Evolutionary conservation across 2,329 filamentous ascomycete species (phyloP).

Genomic region (Calonectria pseudoturangicola): DNA sequence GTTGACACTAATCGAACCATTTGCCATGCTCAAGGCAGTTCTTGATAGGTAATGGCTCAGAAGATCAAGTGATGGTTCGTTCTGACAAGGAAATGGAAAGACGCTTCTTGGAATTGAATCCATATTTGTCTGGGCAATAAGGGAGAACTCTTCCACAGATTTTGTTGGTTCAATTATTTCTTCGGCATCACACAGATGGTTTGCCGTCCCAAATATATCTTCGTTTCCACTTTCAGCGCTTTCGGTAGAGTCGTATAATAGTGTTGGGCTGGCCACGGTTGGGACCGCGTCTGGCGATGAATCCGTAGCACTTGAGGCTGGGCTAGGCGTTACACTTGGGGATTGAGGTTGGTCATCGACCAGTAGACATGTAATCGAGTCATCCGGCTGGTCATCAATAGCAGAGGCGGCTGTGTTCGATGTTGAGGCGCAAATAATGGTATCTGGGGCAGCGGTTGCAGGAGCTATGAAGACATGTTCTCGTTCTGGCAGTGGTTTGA

Average conservation of each 20-base stretch:
- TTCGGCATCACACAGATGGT: not conserved
- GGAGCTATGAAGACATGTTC: conserved; percentile 15
- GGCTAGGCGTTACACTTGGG: not conserved
- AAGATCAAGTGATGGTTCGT: not conserved
- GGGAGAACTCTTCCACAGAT: not conserved
- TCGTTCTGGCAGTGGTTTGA: not conserved
- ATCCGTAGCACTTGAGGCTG: not conserved
- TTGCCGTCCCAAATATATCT: not conserved
- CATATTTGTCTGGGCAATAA: not conserved
- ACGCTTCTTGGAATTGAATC: conserved; percentile 16
- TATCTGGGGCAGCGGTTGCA: not conserved
- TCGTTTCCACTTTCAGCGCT: not conserved
- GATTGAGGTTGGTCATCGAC: not conserved
- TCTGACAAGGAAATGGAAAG: conserved; percentile 1
- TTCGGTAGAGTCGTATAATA: not conserved
- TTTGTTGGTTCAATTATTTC: not conserved
- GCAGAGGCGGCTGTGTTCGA: not conserved
- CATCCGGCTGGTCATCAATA: not conserved
- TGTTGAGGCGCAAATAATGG: not conserved
- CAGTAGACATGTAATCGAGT: not conserved
- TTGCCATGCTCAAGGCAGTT: conserved; percentile 6
- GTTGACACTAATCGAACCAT: conserved; percentile 1
- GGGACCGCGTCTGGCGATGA: not conserved
- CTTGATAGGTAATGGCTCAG: conserved; percentile 4
- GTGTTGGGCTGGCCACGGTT: not conserved